These are phyloP conservation scores for Arabidopsis suecica DNA, from an alignment of 345 rosid genomes.

Conservation along the genomic window DNA sequence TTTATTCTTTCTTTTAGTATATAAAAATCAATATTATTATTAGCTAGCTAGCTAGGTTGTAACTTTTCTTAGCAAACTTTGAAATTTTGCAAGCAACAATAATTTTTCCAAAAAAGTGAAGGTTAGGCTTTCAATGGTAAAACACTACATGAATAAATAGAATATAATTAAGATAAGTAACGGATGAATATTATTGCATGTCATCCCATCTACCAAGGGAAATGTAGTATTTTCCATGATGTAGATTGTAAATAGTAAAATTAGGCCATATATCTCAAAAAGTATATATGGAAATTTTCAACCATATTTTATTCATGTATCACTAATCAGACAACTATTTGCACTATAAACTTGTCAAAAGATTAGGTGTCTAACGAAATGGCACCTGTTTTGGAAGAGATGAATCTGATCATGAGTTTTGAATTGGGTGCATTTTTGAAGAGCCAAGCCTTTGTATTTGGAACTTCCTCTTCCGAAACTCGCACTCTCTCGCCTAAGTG, in stretches of 20 bases:
- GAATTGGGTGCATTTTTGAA: conserved; percentile 63
- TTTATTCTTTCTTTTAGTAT: neutral
- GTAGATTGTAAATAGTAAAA: conserved; percentile 5
- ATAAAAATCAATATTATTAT: neutral
- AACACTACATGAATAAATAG: neutral
- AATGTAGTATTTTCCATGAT: neutral
- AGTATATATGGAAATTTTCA: neutral
- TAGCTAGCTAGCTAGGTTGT: too few relatives aligned
- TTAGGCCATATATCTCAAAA: neutral
- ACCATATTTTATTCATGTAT: neutral
- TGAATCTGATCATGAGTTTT: conserved; percentile 44
- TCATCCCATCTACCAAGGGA: conserved; percentile 13
- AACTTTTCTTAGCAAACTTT: conserved; percentile 16
- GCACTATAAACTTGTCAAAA: conserved; percentile 5
- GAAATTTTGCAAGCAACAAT: neutral
- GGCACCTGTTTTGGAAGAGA: conserved; percentile 45
- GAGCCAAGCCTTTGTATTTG: conserved; percentile 81
- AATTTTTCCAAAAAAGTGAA: neutral
- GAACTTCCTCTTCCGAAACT: conserved; percentile 96
- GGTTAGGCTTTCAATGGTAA: neutral
- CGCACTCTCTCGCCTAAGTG: conserved; percentile 92
- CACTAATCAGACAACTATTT: neutral
- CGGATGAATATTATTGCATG: conserved; percentile 15
- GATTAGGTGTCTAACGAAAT: conserved; percentile 4
- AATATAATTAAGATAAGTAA: conserved; percentile 4